Percentiles rank a stretch among this genome's conserved stretches.
Evolutionary conservation across 225 moss, liverwort and hornwort species (phyloP).

Genomic region (Asterella californica): DNA sequence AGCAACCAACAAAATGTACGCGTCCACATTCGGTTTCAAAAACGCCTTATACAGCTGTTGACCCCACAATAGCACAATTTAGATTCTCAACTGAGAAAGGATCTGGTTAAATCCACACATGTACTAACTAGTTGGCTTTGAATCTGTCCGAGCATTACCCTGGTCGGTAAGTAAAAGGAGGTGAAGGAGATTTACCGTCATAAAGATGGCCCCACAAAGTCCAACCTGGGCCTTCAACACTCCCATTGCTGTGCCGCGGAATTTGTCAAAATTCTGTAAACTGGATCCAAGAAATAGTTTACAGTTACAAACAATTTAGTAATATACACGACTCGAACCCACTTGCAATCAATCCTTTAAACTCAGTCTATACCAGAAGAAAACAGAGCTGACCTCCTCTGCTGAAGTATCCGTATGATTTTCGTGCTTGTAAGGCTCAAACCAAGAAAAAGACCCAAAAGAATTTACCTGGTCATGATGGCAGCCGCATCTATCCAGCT

Average conservation of each 20-base stretch:
- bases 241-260: slow-evolving; percentile 76
- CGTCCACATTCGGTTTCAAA: slow-evolving; percentile 72
- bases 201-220: slow-evolving; percentile 85
- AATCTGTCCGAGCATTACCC: not conserved
- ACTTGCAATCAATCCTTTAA: not conserved
- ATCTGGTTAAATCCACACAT: not conserved
- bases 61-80: not conserved
- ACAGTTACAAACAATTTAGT: not conserved
- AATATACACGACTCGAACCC: not conserved
- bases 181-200: slow-evolving; percentile 50
- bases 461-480: slow-evolving; percentile 67
- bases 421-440: not conserved
- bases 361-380: not conserved
- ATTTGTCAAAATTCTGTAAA: slow-evolving; percentile 75
- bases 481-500: slow-evolving; percentile 89
- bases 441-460: not conserved
- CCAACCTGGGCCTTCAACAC: slow-evolving; percentile 86
- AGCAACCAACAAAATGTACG: slow-evolving; percentile 68
- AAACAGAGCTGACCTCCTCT: not conserved
- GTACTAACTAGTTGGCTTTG: not conserved
- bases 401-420: not conserved
- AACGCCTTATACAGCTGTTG: slow-evolving; percentile 87
- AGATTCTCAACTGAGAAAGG: not conserved
- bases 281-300: slow-evolving; percentile 33
- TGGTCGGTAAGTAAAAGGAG: not conserved